These are phyloP conservation scores for Metschnikowia koreensis DNA, from an alignment of 805 yeast species.

Conservation along the genomic window DNA sequence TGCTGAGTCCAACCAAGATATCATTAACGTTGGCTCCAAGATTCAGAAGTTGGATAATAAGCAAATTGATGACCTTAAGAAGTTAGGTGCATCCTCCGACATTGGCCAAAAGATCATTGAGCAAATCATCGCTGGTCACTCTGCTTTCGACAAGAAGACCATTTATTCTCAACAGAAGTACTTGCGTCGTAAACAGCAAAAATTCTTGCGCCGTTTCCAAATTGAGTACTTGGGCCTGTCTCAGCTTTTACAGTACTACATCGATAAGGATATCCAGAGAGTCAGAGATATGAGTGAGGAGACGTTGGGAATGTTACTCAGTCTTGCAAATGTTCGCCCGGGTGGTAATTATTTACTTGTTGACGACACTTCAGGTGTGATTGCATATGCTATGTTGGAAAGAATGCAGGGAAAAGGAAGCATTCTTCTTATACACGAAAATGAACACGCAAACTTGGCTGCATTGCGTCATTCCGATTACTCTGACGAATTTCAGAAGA, in stretches of 20 bases:
- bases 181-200: conserved; percentile 85
- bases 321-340: conserved; percentile 77
- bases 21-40: conserved; percentile 63
- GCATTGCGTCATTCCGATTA: conserved; percentile 67
- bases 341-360: conserved; percentile 86
- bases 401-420: conserved; percentile 78
- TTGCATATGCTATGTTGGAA: conserved; percentile 82
- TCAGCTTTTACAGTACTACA: conserved; percentile 67
- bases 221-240: conserved; percentile 73
- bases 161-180: conserved; percentile 89
- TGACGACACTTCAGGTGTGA: conserved; percentile 94
- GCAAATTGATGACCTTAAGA: conserved; percentile 84
- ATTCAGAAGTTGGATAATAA: conserved; percentile 71
- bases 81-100: conserved; percentile 57
- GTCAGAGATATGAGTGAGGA: conserved; percentile 85
- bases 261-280: conserved; percentile 71
- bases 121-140: conserved; percentile 79
- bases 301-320: conserved; percentile 72
- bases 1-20: conserved; percentile 63
- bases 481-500: conserved; percentile 48
- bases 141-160: conserved; percentile 85
- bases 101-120: conserved; percentile 78
- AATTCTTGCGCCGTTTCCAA: conserved; percentile 82
- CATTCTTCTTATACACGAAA: conserved; percentile 79
- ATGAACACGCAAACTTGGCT: conserved; percentile 85